phyloP scores from a whole-genome alignment of 2,329 filamentous ascomycete species.

The Colletotrichum orchidophilum region DNA sequence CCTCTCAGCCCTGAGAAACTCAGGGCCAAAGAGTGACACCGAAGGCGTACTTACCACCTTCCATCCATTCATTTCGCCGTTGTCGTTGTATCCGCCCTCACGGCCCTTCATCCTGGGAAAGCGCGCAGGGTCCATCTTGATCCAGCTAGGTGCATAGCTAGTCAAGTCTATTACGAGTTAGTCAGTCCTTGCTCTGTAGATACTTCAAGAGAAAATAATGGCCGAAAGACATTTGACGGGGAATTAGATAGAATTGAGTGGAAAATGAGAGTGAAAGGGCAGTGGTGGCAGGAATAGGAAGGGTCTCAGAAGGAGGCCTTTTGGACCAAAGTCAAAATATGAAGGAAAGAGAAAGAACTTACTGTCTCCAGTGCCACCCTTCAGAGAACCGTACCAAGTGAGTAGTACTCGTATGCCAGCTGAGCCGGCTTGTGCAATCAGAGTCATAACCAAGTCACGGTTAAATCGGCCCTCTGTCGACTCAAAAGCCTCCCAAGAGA shows the following conservation, averaged over 20 bases:
- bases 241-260: not conserved
- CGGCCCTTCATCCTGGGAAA: not conserved
- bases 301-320: too few relatives aligned
- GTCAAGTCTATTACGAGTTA: not conserved
- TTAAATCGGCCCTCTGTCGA: constrained; percentile 41
- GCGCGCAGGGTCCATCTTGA: not conserved
- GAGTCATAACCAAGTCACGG: constrained; percentile 39
- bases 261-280: too few relatives aligned
- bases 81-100: not conserved
- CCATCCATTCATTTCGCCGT: not conserved
- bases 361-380: not conserved
- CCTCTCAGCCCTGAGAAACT: not conserved
- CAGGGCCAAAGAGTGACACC: not conserved
- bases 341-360: not conserved
- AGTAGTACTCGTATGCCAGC: constrained; percentile 16
- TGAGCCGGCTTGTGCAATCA: constrained; percentile 36
- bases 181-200: too few relatives aligned
- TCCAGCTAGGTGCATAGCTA: not conserved
- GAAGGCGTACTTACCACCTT: not conserved
- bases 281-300: too few relatives aligned
- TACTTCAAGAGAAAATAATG: too few relatives aligned
- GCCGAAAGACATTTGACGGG: not conserved
- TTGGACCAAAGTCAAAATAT: not conserved
- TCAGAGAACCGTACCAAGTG: constrained; percentile 6
- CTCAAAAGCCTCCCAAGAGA: constrained; percentile 45